Conservation (phyloP, 768 basidiomycete genomes). For the Leccinum obscurum region DNA sequence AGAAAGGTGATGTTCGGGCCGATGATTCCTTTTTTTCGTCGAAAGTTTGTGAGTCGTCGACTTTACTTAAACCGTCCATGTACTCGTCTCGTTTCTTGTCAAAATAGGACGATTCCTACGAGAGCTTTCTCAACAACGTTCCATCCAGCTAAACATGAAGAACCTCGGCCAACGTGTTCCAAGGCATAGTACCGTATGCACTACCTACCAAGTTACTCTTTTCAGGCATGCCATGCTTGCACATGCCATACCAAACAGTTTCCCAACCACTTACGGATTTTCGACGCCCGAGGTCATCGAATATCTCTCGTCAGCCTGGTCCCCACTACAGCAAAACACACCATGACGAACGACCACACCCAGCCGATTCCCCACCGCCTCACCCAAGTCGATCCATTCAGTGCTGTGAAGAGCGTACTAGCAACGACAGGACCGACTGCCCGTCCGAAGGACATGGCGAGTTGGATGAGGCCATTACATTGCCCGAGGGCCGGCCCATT, state of each 20-base stretch:
- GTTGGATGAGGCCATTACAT: slow-evolving; percentile 56
- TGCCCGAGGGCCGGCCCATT: not conserved
- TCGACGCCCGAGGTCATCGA: not conserved
- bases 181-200: not conserved
- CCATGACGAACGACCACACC: slow-evolving; percentile 22
- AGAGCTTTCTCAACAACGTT: not conserved
- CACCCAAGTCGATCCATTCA: slow-evolving; percentile 17
- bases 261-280: not conserved
- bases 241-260: not conserved
- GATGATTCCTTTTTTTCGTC: too few relatives aligned
- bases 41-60: not conserved
- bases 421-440: slow-evolving; percentile 55
- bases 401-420: slow-evolving; percentile 30
- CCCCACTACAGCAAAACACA: slow-evolving; percentile 9
- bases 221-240: not conserved
- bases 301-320: slow-evolving; percentile 9
- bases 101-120: not conserved
- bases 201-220: not conserved
- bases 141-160: too few relatives aligned
- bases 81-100: not conserved
- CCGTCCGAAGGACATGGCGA: slow-evolving; percentile 54
- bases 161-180: too few relatives aligned
- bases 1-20: not conserved
- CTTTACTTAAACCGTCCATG: too few relatives aligned
- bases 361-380: slow-evolving; percentile 7